Conservation (phyloP, 768 basidiomycete species). For the Suillus alpinus region DNA sequence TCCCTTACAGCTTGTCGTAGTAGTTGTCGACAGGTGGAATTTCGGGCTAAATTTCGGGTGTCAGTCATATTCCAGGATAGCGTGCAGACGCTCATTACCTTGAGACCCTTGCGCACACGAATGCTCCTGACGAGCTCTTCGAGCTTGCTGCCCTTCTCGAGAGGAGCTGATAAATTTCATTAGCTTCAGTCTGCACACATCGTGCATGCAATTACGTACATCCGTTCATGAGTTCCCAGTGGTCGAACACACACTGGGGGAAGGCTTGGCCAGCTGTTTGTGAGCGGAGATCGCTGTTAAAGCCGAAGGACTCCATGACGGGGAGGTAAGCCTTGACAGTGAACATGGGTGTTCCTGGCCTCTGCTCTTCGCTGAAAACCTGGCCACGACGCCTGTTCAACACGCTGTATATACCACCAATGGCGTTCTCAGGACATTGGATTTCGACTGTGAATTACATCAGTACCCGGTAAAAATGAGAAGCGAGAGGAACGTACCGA, state of each 20-base stretch:
- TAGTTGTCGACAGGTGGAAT: conserved; percentile 85
- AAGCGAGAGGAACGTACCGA: conserved; percentile 47
- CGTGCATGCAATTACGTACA: conserved; percentile 43
- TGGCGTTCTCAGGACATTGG: conserved; percentile 95
- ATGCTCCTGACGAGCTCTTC: conserved; percentile 81
- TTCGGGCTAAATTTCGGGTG: conserved; percentile 59
- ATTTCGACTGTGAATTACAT: conserved; percentile 71
- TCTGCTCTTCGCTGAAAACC: conserved; percentile 97
- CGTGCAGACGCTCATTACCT: conserved; percentile 42
- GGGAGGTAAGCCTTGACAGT: conserved; percentile 97
- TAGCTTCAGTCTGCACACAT: background rate
- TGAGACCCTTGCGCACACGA: conserved; percentile 93
- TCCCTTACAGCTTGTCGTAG: conserved; percentile 84
- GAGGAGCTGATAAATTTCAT: conserved; percentile 48
- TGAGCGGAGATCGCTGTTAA: conserved; percentile 93
- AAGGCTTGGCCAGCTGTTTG: conserved; percentile 96
- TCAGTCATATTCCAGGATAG: background rate
- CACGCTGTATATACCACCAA: conserved; percentile 93
- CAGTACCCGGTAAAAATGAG: conserved; percentile 6
- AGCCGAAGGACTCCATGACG: conserved; percentile 91
- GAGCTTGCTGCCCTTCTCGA: conserved; percentile 90
- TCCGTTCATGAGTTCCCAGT: conserved; percentile 85
- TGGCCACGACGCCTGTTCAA: conserved; percentile 98
- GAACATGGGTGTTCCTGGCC: conserved; percentile 98
- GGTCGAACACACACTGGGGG: conserved; percentile 94